Conservation (phyloP, 1,284 basidiomycete species). For the Sanguinoderma infundibulare region DNA sequence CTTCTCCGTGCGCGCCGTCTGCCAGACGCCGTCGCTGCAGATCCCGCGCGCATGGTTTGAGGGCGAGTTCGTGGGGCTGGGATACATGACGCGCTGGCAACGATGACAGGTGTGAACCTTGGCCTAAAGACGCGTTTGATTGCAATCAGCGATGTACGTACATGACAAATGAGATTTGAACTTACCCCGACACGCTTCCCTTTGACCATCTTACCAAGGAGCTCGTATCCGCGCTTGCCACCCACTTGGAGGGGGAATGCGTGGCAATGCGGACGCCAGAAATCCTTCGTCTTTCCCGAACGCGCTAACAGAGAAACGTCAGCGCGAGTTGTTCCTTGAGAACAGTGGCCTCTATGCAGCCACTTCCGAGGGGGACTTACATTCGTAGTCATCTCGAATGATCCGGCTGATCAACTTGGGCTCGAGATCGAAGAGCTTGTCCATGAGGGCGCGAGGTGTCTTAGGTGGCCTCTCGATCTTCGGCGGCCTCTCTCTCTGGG, state of each 20-base stretch:
- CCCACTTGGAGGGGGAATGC: not conserved
- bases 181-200: not conserved
- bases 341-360: too few relatives aligned
- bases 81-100: constrained; percentile 13
- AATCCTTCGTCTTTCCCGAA: not conserved
- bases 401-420: not conserved
- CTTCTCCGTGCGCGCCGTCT: not conserved
- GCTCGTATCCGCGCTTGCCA: not conserved
- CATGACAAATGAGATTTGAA: too few relatives aligned
- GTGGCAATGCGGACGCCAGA: not conserved
- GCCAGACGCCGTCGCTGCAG: constrained; percentile 5
- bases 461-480: not conserved
- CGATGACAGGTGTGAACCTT: constrained; percentile 9
- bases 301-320: not conserved
- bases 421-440: constrained; percentile 13
- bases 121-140: not conserved
- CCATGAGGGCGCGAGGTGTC: constrained; percentile 15
- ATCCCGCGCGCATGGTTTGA: constrained; percentile 1
- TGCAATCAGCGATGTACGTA: not conserved
- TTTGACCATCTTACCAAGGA: not conserved
- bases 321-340: not conserved
- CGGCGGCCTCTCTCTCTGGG: not conserved
- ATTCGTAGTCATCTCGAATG: not conserved
- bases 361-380: too few relatives aligned
- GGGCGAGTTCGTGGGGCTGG: not conserved